Evolutionary conservation across 805 yeast genomes (phyloP).

Genomic region (Wickerhamomyces chaumierensis): DNA sequence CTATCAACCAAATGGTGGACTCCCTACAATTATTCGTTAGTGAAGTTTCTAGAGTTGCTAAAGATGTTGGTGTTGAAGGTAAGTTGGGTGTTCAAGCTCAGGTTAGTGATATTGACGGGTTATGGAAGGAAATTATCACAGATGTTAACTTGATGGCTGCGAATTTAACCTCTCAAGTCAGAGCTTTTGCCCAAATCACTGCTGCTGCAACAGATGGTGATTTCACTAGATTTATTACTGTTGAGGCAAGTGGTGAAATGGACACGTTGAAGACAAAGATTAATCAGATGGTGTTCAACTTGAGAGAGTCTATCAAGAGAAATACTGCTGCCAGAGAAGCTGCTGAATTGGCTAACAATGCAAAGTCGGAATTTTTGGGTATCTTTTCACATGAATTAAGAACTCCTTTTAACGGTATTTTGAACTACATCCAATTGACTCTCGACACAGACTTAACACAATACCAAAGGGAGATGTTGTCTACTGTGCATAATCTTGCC

Average conservation of each 20-base stretch:
- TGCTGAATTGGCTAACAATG: slow-evolving; percentile 81
- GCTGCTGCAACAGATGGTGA: slow-evolving; percentile 94
- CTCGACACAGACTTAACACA: slow-evolving; percentile 83
- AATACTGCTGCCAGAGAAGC: slow-evolving; percentile 92
- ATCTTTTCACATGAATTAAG: slow-evolving; percentile 83
- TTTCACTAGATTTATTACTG: slow-evolving; percentile 81
- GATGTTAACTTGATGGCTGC: slow-evolving; percentile 92
- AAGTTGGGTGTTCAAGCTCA: slow-evolving; percentile 88
- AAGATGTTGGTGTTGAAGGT: slow-evolving; percentile 90
- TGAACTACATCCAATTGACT: slow-evolving; percentile 86
- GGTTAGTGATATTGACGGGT: slow-evolving; percentile 81
- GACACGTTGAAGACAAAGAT: slow-evolving; percentile 39
- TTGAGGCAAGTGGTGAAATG: slow-evolving; percentile 90
- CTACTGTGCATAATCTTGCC: slow-evolving; percentile 81
- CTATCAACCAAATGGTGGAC: slow-evolving; percentile 90
- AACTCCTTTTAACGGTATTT: slow-evolving; percentile 88
- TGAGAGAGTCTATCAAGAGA: slow-evolving; percentile 82
- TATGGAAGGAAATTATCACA: slow-evolving; percentile 86
- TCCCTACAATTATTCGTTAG: slow-evolving; percentile 78
- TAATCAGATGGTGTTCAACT: slow-evolving; percentile 75
- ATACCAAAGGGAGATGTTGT: slow-evolving; percentile 84
- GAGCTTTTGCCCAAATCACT: slow-evolving; percentile 88
- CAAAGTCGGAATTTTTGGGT: slow-evolving; percentile 84
- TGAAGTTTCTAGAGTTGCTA: slow-evolving; percentile 83
- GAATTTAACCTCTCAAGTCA: slow-evolving; percentile 83